A percentile compares a stretch with the other conserved stretches of the same genome.
These are phyloP conservation scores for Cladosporium colombiae DNA, from an alignment of 2,329 filamentous ascomycete species.

Conservation along the genomic window DNA sequence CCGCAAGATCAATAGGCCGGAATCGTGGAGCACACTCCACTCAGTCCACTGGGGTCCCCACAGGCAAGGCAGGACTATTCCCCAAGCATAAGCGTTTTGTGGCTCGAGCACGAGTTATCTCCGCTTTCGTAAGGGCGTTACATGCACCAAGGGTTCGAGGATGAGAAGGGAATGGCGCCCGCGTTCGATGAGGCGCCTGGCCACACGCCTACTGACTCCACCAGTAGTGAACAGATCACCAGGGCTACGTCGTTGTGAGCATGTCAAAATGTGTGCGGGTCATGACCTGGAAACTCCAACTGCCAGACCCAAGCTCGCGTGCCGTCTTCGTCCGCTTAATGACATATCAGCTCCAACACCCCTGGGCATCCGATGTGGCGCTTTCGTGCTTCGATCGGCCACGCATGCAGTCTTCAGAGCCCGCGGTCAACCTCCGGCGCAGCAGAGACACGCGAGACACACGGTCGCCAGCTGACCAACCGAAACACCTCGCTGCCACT, in stretches of 20 bases:
- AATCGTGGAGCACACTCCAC: slow-evolving; percentile 18
- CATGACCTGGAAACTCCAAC: slow-evolving; percentile 1
- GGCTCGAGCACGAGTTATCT: slow-evolving; percentile 22
- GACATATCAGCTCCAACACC: slow-evolving; percentile 12
- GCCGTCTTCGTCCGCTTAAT: slow-evolving; percentile 11
- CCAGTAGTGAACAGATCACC: background rate
- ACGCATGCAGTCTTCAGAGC: slow-evolving; percentile 14
- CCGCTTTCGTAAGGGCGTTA: slow-evolving; percentile 18
- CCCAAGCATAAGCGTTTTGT: slow-evolving; percentile 18
- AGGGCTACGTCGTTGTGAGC: background rate
- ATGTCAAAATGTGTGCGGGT: slow-evolving; percentile 13
- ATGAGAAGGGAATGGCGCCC: slow-evolving; percentile 19
- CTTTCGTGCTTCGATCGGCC: slow-evolving; percentile 5
- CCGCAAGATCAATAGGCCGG: slow-evolving; percentile 18
- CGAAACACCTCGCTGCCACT: background rate
- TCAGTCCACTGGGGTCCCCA: slow-evolving; percentile 16
- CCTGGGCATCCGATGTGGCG: background rate
- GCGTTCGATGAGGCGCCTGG: slow-evolving; percentile 19
- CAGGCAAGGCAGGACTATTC: slow-evolving; percentile 16
- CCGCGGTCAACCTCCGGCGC: slow-evolving; percentile 13
- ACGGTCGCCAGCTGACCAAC: slow-evolving; percentile 14
- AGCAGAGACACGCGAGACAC: slow-evolving; percentile 13
- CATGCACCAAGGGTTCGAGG: slow-evolving; percentile 19
- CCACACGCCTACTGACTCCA: slow-evolving; percentile 19
- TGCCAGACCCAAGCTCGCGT: slow-evolving; percentile 14